A percentile compares a stretch with the other conserved stretches of the same genome.
Conservation (phyloP, 2,329 filamentous ascomycete genomes). For the Aspergillus proliferans region DNA sequence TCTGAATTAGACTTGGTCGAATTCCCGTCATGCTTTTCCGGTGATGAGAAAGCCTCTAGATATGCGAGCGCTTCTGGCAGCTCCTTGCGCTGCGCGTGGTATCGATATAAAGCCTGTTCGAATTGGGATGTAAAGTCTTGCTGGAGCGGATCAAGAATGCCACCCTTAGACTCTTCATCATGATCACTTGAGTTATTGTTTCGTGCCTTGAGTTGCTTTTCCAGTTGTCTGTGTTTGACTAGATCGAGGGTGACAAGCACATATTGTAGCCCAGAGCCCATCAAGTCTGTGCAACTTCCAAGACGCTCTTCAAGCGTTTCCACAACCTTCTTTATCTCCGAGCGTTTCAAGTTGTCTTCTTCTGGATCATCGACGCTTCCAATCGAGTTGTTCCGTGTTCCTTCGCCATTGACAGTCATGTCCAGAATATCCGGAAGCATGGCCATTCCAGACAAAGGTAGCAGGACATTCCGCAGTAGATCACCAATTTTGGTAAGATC, state of each 20-base stretch:
- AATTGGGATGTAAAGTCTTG: conserved; percentile 50
- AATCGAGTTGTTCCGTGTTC: conserved; percentile 2
- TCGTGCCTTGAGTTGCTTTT: conserved; percentile 38
- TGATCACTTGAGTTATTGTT: conserved; percentile 18
- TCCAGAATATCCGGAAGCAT: conserved; percentile 64
- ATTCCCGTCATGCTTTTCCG: conserved; percentile 30
- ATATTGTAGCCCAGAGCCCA: conserved; percentile 58
- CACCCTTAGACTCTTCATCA: conserved; percentile 49
- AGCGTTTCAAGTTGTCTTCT: conserved; percentile 7
- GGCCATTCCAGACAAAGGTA: conserved; percentile 61
- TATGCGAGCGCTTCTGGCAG: conserved; percentile 43
- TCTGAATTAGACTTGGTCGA: conserved; percentile 10
- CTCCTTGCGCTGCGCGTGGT: conserved; percentile 46
- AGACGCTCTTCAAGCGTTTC: conserved; percentile 35
- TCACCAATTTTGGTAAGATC: conserved; percentile 56
- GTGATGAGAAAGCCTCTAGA: conserved; percentile 19
- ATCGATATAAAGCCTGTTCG: conserved; percentile 46
- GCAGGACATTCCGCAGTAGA: conserved; percentile 55
- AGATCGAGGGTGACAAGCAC: conserved; percentile 48
- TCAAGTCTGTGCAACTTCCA: conserved; percentile 56
- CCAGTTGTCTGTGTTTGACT: conserved; percentile 17
- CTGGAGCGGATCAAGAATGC: conserved; percentile 49
- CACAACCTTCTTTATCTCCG: conserved; percentile 19
- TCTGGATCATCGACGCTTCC: conserved; percentile 4
- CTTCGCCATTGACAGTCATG: conserved; percentile 21